Evolutionary conservation across 495 filamentous ascomycete species (phyloP), one percentile per base, ranked within the genome.

Genomic region (Cercophora newfieldiana): DNA sequence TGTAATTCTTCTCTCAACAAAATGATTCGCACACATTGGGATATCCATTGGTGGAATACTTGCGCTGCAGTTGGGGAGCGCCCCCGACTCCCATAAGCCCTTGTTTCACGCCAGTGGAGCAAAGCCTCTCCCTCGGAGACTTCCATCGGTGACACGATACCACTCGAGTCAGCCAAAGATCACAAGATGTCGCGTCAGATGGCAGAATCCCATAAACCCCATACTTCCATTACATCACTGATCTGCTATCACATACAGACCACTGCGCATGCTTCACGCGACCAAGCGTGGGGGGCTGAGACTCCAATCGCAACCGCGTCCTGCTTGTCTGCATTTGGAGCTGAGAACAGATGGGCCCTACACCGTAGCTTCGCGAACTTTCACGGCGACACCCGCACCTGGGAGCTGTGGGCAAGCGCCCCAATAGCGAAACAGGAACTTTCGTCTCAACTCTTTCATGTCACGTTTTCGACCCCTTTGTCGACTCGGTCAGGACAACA

Each of bases 121-220:
- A 24, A 29, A 49, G 8, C 48, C 22, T 56, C 7, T 57, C 18
- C 7, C 21, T 55, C 22, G 44, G 18, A 18, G 31, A 16, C 59
- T 2, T n/a, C n/a, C n/a, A n/a, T n/a, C n/a, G n/a, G n/a, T n/a
- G n/a, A n/a, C n/a, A 37, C 26, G 26, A 58, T 29, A 2, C 19
- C 55, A 8, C 55, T 31, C 55, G 55, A 58, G 55, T 58, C 55
- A 58, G 55, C 55, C 19, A 55, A 22, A 1, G 21, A 55, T 28
- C 22, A 26, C 18, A 24, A 22, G 26, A 24, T 55, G 37, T 8
- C 10, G 37, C 37, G 37, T 44, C 18, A 44, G 30, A 44, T 16
- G 37, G 37, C 4, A 44, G 37, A 44, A 44, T 16, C 37, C 37
- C 12, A 16, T 8, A 44, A 44, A 44, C 37, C n/a, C 37, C 37